Conservation (phyloP, 192 early-diverging fungal species). For the Backusella australiensis region DNA sequence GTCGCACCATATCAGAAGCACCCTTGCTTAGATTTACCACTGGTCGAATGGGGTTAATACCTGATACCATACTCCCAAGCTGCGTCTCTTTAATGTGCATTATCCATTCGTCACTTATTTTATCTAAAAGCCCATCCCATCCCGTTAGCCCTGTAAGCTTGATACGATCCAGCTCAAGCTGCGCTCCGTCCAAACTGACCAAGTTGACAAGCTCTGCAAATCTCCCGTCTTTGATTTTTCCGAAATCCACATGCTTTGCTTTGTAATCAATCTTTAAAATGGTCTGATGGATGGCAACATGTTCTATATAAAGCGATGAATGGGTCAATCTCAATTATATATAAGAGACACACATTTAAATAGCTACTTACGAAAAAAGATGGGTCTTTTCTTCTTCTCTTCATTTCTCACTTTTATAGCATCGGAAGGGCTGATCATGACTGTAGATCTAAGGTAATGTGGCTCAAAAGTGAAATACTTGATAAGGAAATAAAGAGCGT, state of each 20-base stretch:
- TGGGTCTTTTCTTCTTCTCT: background rate
- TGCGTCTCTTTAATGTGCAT: conserved; percentile 91
- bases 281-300: conserved; percentile 69
- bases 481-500: conserved; percentile 82
- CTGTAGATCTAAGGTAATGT: conserved; percentile 10
- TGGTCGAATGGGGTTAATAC: conserved; percentile 86
- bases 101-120: conserved; percentile 75
- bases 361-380: conserved; percentile 48
- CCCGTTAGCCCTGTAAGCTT: conserved; percentile 80
- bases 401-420: background rate
- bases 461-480: conserved; percentile 69
- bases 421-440: background rate
- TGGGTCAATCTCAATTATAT: background rate
- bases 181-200: conserved; percentile 87
- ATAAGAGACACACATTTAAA: background rate
- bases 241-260: conserved; percentile 85
- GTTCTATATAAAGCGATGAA: conserved; percentile 34
- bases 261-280: conserved; percentile 93
- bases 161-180: conserved; percentile 80
- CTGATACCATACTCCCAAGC: conserved; percentile 83
- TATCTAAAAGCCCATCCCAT: conserved; percentile 57
- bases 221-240: conserved; percentile 68
- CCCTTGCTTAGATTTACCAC: conserved; percentile 89
- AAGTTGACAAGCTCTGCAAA: conserved; percentile 87
- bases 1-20: conserved; percentile 84